These are phyloP conservation scores for Coniochaeta sp. DNA, from an alignment of 2,329 filamentous ascomycete genomes.

Conservation along the genomic window DNA sequence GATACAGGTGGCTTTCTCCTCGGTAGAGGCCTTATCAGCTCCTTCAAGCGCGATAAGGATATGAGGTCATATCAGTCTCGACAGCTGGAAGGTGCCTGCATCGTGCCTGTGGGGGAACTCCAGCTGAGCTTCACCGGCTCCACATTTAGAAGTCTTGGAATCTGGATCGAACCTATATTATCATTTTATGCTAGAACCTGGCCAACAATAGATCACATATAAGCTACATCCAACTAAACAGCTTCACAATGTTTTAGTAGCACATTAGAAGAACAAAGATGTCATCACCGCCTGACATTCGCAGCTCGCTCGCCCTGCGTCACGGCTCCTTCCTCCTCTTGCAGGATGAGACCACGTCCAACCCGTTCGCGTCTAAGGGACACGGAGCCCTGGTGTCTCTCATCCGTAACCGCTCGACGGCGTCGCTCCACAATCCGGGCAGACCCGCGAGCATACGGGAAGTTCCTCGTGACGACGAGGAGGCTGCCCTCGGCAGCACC, in stretches of 20 bases:
- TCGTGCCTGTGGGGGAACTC: background rate
- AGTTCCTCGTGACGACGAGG: conserved; percentile 11
- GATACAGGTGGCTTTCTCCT: too few relatives aligned
- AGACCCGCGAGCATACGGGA: background rate
- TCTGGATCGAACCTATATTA: background rate
- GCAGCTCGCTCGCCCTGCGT: conserved; percentile 12
- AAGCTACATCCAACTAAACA: background rate
- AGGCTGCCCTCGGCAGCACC: conserved; percentile 1
- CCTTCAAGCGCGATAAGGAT: background rate
- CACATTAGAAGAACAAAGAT: conserved; percentile 5
- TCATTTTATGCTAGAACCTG: background rate
- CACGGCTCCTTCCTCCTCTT: conserved; percentile 20
- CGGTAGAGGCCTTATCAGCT: background rate
- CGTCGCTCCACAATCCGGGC: conserved; percentile 8
- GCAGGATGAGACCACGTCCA: conserved; percentile 40
- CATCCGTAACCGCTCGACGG: conserved; percentile 39
- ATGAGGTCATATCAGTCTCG: background rate
- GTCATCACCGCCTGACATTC: conserved; percentile 12
- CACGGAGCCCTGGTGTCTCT: conserved; percentile 24
- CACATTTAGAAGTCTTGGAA: background rate
- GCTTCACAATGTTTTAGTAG: background rate
- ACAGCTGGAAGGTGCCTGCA: background rate
- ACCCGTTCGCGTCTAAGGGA: conserved; percentile 41
- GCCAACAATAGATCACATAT: background rate
- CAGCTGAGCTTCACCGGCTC: background rate